Evolutionary conservation across 2,329 filamentous ascomycete species (phyloP).

Genomic region (Fusarium incarnatum): DNA sequence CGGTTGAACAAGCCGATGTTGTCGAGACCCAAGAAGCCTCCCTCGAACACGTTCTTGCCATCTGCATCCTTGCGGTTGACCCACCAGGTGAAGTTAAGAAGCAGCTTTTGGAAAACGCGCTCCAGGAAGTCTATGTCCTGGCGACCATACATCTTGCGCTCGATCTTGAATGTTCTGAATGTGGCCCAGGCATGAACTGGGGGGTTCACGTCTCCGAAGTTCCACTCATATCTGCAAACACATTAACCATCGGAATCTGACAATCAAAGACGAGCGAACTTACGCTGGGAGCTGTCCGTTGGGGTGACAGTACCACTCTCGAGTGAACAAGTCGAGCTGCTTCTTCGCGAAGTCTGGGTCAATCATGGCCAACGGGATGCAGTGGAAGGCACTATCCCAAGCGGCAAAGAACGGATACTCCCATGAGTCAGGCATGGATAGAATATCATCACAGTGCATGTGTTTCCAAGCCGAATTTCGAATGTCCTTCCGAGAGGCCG

Average conservation of each 20-base stretch:
- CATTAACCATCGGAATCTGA: conserved; percentile 22
- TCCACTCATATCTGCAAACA: conserved; percentile 80
- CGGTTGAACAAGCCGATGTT: conserved; percentile 98
- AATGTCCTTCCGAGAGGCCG: conserved; percentile 79
- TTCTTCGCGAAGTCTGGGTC: conserved; percentile 98
- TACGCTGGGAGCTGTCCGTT: conserved; percentile 94
- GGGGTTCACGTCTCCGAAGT: conserved; percentile 96
- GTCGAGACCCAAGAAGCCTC: conserved; percentile 93
- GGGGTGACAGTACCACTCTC: conserved; percentile 99
- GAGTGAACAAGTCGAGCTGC: conserved; percentile 93
- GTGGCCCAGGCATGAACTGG: conserved; percentile 97
- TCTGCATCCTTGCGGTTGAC: conserved; percentile 95
- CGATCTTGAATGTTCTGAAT: conserved; percentile 97
- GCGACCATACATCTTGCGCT: conserved; percentile 94
- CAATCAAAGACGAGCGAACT: conserved; percentile 42
- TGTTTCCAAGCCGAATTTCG: conserved; percentile 94
- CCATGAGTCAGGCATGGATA: conserved; percentile 99
- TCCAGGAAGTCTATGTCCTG: conserved; percentile 97
- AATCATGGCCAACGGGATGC: conserved; percentile 95
- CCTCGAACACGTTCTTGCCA: conserved; percentile 97
- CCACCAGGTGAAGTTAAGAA: conserved; percentile 99
- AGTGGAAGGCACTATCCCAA: conserved; percentile 98
- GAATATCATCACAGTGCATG: conserved; percentile 91
- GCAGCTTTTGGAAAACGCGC: conserved; percentile 93
- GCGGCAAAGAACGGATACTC: conserved; percentile 98